phyloP scores from a whole-genome alignment of 169 alveolate species.

The Plasmodium cynomolgi region DNA sequence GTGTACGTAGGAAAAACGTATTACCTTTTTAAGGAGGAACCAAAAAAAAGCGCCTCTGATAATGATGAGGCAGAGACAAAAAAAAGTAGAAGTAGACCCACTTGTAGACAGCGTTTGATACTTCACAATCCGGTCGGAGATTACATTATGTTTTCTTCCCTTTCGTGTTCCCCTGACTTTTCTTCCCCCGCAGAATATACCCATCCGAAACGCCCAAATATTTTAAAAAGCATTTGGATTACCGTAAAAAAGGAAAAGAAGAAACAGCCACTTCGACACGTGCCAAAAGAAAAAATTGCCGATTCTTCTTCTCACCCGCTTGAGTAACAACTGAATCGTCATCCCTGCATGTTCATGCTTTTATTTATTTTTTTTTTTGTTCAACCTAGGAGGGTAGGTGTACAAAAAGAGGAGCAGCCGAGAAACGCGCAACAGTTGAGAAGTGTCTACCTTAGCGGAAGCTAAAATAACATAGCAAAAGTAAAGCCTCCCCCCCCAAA shows the following conservation, averaged over 20 bases:
- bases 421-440: not conserved
- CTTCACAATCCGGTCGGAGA: not conserved
- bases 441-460: not conserved
- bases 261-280: not conserved
- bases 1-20: conserved; percentile 21
- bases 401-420: not conserved
- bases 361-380: no score
- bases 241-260: conserved; percentile 19
- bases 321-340: not conserved
- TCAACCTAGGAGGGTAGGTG: not conserved
- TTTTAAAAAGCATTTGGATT: conserved; percentile 62
- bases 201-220: conserved; percentile 69
- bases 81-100: not conserved
- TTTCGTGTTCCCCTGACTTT: not conserved
- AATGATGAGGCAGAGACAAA: not conserved
- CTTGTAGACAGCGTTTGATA: not conserved
- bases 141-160: not conserved
- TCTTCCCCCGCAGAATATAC: conserved; percentile 9
- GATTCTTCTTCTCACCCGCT: not conserved
- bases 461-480: not conserved
- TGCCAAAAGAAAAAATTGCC: not conserved
- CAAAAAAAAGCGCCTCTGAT: not conserved
- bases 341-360: not conserved
- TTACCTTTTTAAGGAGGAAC: not conserved
- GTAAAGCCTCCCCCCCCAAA: no score